A percentile compares a stretch with the other conserved stretches of the same genome.
Conservation (phyloP, 2,329 filamentous ascomycete species). For the Trichoderma sp. region DNA sequence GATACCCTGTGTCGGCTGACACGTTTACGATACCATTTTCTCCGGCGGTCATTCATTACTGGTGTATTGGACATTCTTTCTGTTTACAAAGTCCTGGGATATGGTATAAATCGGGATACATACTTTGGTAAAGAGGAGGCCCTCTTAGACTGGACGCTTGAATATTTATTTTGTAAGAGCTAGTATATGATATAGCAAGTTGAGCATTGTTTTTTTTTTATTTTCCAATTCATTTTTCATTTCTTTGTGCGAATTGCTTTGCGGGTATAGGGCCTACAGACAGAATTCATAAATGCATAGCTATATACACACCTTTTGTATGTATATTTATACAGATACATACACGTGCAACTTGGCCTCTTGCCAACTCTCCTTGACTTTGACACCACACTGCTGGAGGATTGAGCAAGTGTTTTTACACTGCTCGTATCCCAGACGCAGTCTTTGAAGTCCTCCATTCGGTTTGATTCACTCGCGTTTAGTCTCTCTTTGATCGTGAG, state of each 20-base stretch:
- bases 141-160: conserved; percentile 8
- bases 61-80: conserved; percentile 16
- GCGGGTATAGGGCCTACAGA: conserved; percentile 15
- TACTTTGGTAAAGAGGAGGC: background rate
- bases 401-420: background rate
- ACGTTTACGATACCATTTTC: conserved; percentile 22
- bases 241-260: conserved; percentile 19
- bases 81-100: conserved; percentile 13
- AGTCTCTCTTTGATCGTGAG: conserved; percentile 44
- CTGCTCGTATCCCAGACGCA: background rate
- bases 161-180: background rate
- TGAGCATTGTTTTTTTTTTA: background rate
- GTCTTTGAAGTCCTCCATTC: background rate
- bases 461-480: conserved; percentile 28
- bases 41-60: conserved; percentile 24
- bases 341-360: background rate
- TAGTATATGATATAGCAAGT: background rate
- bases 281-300: background rate
- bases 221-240: conserved; percentile 2
- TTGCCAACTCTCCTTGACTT: background rate
- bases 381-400: background rate
- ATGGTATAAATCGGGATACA: conserved; percentile 18
- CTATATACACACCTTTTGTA: background rate
- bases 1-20: conserved; percentile 27
- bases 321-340: conserved; percentile 3